phyloP scores from a whole-genome alignment of 257 asterid species.

The Fraxinus americana region DNA sequence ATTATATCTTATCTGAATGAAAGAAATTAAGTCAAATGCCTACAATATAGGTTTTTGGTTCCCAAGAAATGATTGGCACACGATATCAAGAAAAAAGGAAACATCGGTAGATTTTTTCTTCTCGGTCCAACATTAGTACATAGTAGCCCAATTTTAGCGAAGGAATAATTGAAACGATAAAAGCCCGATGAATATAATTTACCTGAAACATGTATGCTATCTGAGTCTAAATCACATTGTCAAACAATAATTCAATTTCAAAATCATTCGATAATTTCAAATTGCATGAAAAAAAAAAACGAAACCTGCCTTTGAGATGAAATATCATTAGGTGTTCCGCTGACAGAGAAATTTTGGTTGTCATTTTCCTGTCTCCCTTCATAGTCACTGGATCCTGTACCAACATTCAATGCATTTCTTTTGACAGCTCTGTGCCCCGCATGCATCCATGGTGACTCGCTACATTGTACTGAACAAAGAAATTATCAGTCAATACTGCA shows the following conservation, averaged over 20 bases:
- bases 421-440: slow-evolving; percentile 18
- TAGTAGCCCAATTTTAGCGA: neutral
- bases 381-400: slow-evolving; percentile 44
- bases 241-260: neutral
- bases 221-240: neutral
- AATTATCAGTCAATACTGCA: neutral
- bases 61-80: neutral
- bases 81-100: neutral
- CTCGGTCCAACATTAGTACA: neutral
- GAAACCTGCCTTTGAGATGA: no score
- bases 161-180: neutral
- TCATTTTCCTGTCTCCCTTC: slow-evolving; percentile 40
- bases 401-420: slow-evolving; percentile 39
- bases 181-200: neutral
- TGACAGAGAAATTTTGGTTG: slow-evolving; percentile 15
- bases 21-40: neutral
- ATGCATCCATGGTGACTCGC: slow-evolving; percentile 21
- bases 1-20: neutral
- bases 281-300: neutral
- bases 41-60: neutral
- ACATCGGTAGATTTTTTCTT: neutral
- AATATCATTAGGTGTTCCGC: slow-evolving; percentile 19
- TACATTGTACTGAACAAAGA: slow-evolving; percentile 28
- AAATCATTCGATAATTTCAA: neutral
- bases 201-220: neutral